Percentiles rank a stretch among this genome's conserved stretches.
phyloP scores from a whole-genome alignment of 371 early-diverging fungal genomes.

The Parasitella parasitica region DNA sequence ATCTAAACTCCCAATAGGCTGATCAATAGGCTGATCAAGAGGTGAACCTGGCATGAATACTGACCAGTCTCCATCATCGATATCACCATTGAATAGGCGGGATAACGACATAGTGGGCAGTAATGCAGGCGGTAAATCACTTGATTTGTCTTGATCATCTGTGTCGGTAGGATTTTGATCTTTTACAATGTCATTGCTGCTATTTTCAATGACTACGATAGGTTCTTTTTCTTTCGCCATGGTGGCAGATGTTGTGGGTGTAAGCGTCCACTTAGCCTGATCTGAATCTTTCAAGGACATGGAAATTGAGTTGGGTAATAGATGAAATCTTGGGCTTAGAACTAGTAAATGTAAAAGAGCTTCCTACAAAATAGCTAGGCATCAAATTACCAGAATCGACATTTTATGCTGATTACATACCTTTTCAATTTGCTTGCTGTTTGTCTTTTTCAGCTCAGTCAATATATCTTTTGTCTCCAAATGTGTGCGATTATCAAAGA shows the following conservation, averaged over 20 bases:
- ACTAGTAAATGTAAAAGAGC: slow-evolving; percentile 27
- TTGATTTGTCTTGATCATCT: neutral
- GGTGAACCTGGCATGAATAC: neutral
- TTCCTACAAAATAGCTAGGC: neutral
- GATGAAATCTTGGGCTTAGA: slow-evolving; percentile 18
- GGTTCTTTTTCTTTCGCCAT: neutral
- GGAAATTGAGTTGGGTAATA: slow-evolving; percentile 10
- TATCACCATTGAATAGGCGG: neutral
- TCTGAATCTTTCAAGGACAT: slow-evolving; percentile 20
- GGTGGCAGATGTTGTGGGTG: neutral
- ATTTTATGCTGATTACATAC: neutral
- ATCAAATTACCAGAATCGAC: neutral
- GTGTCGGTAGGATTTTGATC: neutral
- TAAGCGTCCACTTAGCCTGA: slow-evolving; percentile 9
- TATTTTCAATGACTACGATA: neutral
- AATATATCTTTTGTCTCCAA: slow-evolving; percentile 7
- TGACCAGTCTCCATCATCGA: slow-evolving; percentile 4
- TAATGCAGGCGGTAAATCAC: neutral
- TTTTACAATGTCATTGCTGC: neutral
- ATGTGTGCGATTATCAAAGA: neutral
- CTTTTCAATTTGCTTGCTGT: slow-evolving; percentile 9
- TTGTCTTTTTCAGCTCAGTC: neutral
- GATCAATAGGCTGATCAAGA: neutral
- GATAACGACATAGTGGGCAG: neutral
- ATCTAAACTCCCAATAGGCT: neutral